A percentile compares a stretch with the other conserved stretches of the same genome.
These are phyloP conservation scores for Tulasnella sp. DNA, from an alignment of 768 basidiomycete genomes.

Conservation along the genomic window DNA sequence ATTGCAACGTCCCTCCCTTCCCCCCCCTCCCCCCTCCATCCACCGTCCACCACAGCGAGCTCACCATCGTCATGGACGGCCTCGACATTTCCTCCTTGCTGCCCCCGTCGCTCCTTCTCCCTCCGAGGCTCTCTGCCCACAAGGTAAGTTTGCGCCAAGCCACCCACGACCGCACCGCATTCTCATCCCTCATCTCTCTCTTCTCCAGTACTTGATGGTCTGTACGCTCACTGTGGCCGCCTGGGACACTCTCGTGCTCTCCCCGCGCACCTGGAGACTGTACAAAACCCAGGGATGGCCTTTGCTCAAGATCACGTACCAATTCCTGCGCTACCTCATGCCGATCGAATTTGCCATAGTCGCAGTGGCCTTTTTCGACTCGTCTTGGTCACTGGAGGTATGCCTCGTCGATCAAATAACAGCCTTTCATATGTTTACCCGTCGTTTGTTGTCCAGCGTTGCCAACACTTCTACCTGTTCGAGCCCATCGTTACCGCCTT, in stretches of 20 bases:
- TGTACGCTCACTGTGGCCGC: constrained; percentile 88
- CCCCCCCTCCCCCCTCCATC: not conserved
- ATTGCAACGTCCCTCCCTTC: not conserved
- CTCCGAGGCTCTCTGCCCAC: constrained; percentile 74
- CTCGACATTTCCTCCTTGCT: constrained; percentile 44
- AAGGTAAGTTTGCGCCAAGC: constrained; percentile 6
- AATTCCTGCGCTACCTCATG: constrained; percentile 76
- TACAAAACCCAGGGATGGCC: constrained; percentile 69
- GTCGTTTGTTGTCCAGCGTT: constrained; percentile 49
- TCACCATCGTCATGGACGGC: constrained; percentile 24
- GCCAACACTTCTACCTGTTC: constrained; percentile 75
- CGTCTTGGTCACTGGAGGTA: constrained; percentile 62
- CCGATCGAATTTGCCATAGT: constrained; percentile 77
- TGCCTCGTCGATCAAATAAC: constrained; percentile 35
- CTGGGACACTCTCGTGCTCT: constrained; percentile 86
- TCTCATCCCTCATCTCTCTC: not conserved
- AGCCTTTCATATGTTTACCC: not conserved
- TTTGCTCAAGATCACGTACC: constrained; percentile 71
- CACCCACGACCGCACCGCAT: not conserved
- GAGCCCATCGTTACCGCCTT: constrained; percentile 85
- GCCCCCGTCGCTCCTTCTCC: constrained; percentile 70
- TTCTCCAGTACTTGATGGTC: constrained; percentile 77
- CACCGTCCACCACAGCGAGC: constrained; percentile 9
- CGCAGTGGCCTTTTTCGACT: constrained; percentile 84
- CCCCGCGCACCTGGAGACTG: constrained; percentile 76